Evolutionary conservation across 352 stramenopile species (phyloP), one percentile per base, ranked within the genome.

Genomic region (Phytophthora agathidicida): DNA sequence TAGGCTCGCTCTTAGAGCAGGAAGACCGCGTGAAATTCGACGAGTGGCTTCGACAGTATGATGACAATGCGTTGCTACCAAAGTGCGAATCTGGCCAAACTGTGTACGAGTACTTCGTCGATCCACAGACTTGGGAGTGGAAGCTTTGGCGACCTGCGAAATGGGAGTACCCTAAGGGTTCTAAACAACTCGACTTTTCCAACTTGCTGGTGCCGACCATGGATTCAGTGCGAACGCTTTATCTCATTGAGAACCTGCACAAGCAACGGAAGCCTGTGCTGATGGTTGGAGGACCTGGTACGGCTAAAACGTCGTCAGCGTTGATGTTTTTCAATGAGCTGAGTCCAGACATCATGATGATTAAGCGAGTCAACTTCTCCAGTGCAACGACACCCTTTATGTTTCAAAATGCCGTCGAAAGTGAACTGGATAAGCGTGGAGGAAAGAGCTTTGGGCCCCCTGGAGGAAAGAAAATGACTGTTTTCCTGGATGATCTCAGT

Each of bases 361-460:
- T 98, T 24, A 99, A 99, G 72, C 85, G 93, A 22, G 96, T 99
- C 51, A 99, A 99, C 73, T 99, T 99, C 65, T 99, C 96, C 3
- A 98, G 89, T 47, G 97, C 97, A 0, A 99, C 97, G 20, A 98
- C 96, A 8, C 89, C 96, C 19, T 98, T 98, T 58, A 99, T 99
- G 94, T 98, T 98, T 61, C 97, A 99, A 65, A 98, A 96, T 39
- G 90, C 94, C 0, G 96, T 99, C 41, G 97, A 99, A 71, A 91
- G 92, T n/a, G 94, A 99, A 54, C 80, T 99, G 10, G 97, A 99
- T 56, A 99, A 99, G 74, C 90, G 96, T 32, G 96, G 96, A 26
- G 97, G 97, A 10, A 98, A 98, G 72, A 99, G 97, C 55, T 99
- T 99, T 67, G 96, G 97, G 24, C 97, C 97, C 28, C 96, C 97